These are phyloP conservation scores for Xylaria castorea DNA, from an alignment of 495 filamentous ascomycete genomes.

Conservation along the genomic window DNA sequence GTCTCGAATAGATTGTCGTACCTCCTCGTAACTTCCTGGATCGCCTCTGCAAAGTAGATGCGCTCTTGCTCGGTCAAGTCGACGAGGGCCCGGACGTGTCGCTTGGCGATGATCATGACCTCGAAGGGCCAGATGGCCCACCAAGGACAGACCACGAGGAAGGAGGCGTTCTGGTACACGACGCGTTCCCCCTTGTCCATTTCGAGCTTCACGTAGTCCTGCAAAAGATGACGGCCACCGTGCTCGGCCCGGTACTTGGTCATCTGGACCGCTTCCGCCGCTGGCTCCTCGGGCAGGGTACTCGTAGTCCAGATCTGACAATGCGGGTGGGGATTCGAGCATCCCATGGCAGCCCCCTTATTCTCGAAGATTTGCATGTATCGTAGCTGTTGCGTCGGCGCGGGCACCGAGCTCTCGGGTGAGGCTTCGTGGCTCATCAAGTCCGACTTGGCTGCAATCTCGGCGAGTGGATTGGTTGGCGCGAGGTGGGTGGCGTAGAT, in stretches of 20 bases:
- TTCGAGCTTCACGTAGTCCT: slow-evolving; percentile 87
- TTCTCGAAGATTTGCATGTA: slow-evolving; percentile 99
- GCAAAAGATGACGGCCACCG: slow-evolving; percentile 73
- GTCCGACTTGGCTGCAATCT: slow-evolving; percentile 39
- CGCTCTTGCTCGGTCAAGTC: slow-evolving; percentile 76
- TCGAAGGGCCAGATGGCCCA: slow-evolving; percentile 99
- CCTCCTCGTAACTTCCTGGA: slow-evolving; percentile 83
- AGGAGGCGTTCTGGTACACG: slow-evolving; percentile 83
- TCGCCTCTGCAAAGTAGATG: slow-evolving; percentile 74
- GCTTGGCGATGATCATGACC: slow-evolving; percentile 85
- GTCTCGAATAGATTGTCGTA: slow-evolving; percentile 99
- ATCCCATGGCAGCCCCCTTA: slow-evolving; percentile 97
- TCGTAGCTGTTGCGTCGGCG: slow-evolving; percentile 78
- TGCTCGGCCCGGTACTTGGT: slow-evolving; percentile 75
- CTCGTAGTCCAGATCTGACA: slow-evolving; percentile 97
- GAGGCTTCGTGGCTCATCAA: slow-evolving; percentile 48
- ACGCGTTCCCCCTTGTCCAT: slow-evolving; percentile 80
- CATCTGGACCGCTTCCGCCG: slow-evolving; percentile 77
- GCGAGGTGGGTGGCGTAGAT: slow-evolving; percentile 86
- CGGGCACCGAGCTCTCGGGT: slow-evolving; percentile 48
- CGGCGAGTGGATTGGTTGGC: slow-evolving; percentile 68
- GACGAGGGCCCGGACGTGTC: slow-evolving; percentile 79
- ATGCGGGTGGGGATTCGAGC: slow-evolving; percentile 97
- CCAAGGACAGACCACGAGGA: slow-evolving; percentile 91
- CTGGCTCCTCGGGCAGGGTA: slow-evolving; percentile 85